Evolutionary conservation across 2,329 filamentous ascomycete genomes (phyloP).

Genomic region (Aspergillus carbonarius): DNA sequence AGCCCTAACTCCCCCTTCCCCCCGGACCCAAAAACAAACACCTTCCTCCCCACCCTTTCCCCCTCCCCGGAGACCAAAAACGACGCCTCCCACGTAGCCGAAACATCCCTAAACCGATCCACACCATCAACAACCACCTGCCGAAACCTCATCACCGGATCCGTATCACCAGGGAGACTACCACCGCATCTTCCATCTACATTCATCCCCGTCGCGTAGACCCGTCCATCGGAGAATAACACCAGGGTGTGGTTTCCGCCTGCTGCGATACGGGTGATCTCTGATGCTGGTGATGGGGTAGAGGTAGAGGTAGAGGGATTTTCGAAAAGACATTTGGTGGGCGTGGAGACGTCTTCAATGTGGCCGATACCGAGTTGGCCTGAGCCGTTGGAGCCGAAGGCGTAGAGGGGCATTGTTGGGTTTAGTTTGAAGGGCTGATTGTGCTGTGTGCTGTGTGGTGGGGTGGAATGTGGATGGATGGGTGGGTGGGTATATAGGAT

Average conservation of each 20-base stretch:
- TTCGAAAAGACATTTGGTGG: slow-evolving; percentile 62
- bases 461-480: background rate
- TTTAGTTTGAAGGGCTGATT: too few relatives aligned
- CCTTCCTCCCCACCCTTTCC: slow-evolving; percentile 43
- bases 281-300: slow-evolving; percentile 25
- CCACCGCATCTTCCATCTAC: slow-evolving; percentile 46
- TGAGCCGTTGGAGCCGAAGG: slow-evolving; percentile 74
- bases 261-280: slow-evolving; percentile 48
- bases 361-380: slow-evolving; percentile 73
- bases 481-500: too few relatives aligned
- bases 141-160: slow-evolving; percentile 24
- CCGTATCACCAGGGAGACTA: background rate
- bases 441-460: background rate
- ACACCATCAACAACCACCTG: slow-evolving; percentile 24
- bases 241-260: slow-evolving; percentile 89
- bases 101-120: slow-evolving; percentile 49
- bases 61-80: slow-evolving; percentile 53
- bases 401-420: slow-evolving; percentile 53
- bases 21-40: slow-evolving; percentile 67
- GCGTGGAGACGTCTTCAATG: slow-evolving; percentile 67
- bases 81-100: slow-evolving; percentile 78
- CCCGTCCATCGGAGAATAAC: slow-evolving; percentile 56
- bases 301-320: slow-evolving; percentile 24
- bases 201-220: slow-evolving; percentile 68
- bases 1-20: slow-evolving; percentile 71